Evolutionary conservation across 495 filamentous ascomycete genomes (phyloP).

Genomic region (Hypoxylon perforatum): DNA sequence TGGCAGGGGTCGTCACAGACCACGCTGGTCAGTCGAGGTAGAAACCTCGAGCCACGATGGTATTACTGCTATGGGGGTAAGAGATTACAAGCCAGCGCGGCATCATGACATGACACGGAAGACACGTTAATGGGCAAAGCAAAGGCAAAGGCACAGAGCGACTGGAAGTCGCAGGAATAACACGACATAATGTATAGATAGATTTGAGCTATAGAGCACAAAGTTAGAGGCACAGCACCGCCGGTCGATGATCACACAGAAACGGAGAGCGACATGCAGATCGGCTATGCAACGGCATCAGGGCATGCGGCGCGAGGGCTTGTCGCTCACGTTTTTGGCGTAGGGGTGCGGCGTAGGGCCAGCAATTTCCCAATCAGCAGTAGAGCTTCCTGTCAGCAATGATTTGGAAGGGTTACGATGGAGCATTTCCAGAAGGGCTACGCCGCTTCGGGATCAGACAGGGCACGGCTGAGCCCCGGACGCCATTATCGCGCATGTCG

Average conservation of each 20-base stretch:
- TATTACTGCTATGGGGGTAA: not conserved
- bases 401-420: too few relatives aligned
- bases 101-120: conserved; percentile 11
- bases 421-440: too few relatives aligned
- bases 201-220: too few relatives aligned
- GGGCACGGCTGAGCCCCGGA: too few relatives aligned
- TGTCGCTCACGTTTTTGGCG: conserved; percentile 2
- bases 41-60: not conserved
- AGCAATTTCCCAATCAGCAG: conserved; percentile 1
- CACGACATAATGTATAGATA: conserved; percentile 5
- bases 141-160: not conserved
- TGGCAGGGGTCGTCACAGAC: not conserved
- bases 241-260: too few relatives aligned
- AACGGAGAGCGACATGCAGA: not conserved
- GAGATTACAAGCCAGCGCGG: conserved; percentile 1
- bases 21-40: not conserved
- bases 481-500: too few relatives aligned
- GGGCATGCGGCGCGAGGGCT: too few relatives aligned
- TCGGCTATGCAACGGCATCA: not conserved
- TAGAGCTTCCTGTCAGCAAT: too few relatives aligned
- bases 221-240: not conserved
- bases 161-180: not conserved
- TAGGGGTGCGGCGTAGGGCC: conserved; percentile 26
- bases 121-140: not conserved
- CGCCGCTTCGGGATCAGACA: too few relatives aligned